Conservation (phyloP, 2,329 filamentous ascomycete genomes). For the Gliomastix tumulicola region DNA sequence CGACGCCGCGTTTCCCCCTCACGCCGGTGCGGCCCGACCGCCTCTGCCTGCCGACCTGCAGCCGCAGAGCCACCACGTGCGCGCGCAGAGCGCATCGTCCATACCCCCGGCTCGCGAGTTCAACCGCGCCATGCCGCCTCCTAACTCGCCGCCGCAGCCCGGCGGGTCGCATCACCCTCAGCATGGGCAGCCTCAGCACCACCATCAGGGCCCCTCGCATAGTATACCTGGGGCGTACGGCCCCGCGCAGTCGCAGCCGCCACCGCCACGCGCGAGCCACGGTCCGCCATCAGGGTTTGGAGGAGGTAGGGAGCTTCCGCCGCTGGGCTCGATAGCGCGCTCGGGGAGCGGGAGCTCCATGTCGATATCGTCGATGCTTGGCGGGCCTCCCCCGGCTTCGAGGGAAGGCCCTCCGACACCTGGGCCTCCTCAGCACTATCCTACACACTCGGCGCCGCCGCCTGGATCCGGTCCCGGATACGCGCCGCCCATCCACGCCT, state of each 20-base stretch:
- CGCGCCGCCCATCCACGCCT: constrained; percentile 43
- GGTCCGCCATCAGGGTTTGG: constrained; percentile 37
- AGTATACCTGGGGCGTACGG: constrained; percentile 31
- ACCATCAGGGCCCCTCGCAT: constrained; percentile 19
- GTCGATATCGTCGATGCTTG: constrained; percentile 56
- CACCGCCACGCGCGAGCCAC: constrained; percentile 32
- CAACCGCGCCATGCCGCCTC: constrained; percentile 37
- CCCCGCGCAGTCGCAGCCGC: constrained; percentile 37
- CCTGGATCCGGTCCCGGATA: constrained; percentile 37
- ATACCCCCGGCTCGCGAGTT: constrained; percentile 24
- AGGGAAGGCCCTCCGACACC: constrained; percentile 26
- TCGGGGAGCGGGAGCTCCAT: constrained; percentile 44
- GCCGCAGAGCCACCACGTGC: constrained; percentile 6
- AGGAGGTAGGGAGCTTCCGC: constrained; percentile 41
- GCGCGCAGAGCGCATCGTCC: constrained; percentile 29
- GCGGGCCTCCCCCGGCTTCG: constrained; percentile 36
- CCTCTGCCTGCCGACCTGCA: constrained; percentile 8
- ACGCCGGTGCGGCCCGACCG: too few species aligned
- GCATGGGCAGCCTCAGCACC: constrained; percentile 17
- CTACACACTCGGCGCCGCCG: constrained; percentile 28
- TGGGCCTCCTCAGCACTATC: constrained; percentile 25
- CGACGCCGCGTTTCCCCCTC: constrained; percentile 3
- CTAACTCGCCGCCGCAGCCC: constrained; percentile 33
- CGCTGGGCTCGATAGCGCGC: constrained; percentile 41
- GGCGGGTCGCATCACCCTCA: constrained; percentile 20